Conservation (phyloP, 2,329 filamentous ascomycete species). For the Nannizziopsis barbatae region DNA sequence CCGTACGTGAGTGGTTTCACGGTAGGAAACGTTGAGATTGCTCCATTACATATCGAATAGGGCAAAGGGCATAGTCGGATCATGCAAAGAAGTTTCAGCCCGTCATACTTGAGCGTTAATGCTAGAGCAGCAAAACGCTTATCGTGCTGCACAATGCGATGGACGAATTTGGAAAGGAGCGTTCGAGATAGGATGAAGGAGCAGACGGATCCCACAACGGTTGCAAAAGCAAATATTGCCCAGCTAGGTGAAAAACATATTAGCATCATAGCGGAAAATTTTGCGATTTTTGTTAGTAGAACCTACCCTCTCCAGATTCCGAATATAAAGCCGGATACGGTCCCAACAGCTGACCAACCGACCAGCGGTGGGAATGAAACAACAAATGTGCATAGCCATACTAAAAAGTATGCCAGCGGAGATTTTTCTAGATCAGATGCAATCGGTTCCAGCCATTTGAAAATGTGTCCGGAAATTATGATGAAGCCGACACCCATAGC, state of each 20-base stretch:
- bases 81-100: constrained; percentile 76
- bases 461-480: constrained; percentile 68
- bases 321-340: constrained; percentile 59
- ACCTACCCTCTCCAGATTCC: constrained; percentile 60
- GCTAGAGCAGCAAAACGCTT: constrained; percentile 78
- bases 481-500: constrained; percentile 57
- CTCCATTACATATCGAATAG: constrained; percentile 87
- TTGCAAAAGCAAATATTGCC: constrained; percentile 70
- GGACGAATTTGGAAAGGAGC: constrained; percentile 65
- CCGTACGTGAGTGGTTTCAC: constrained; percentile 67
- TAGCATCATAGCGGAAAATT: background rate
- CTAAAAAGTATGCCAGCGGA: constrained; percentile 58
- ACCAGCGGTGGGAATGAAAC: constrained; percentile 80
- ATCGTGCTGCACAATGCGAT: constrained; percentile 69
- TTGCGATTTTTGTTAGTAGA: background rate
- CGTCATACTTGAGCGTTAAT: constrained; percentile 80
- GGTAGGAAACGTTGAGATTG: constrained; percentile 84
- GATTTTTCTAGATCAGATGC: constrained; percentile 68
- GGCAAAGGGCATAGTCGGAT: constrained; percentile 87
- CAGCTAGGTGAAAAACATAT: constrained; percentile 45
- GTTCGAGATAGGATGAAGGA: constrained; percentile 74
- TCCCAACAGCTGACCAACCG: constrained; percentile 70
- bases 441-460: constrained; percentile 59
- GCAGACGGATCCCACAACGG: constrained; percentile 62
- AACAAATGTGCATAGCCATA: constrained; percentile 63